Conservation (phyloP, 306 rosid species). For the Urtica urens region DNA sequence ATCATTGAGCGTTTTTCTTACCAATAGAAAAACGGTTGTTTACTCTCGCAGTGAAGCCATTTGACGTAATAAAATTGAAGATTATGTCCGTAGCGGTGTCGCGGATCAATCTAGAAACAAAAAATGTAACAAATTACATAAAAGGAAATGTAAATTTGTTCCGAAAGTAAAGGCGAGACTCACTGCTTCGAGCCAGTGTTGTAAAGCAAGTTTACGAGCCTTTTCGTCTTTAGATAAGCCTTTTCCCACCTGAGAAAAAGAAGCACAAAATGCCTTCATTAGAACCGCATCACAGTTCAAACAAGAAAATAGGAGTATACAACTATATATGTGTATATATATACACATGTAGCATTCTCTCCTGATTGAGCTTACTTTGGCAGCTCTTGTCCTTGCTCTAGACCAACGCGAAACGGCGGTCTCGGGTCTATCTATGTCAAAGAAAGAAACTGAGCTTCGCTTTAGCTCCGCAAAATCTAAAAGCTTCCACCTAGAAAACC, state of each 20-base stretch:
- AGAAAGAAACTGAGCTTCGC: conserved; percentile 74
- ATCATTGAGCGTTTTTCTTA: conserved; percentile 17
- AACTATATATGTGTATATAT: neutral
- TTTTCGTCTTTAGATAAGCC: conserved; percentile 71
- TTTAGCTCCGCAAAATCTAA: conserved; percentile 77
- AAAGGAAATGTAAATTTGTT: neutral
- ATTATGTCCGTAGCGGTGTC: conserved; percentile 92
- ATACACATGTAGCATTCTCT: neutral
- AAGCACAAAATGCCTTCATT: conserved; percentile 2
- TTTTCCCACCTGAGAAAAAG: conserved; percentile 55
- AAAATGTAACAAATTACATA: neutral
- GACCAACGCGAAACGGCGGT: conserved; percentile 73
- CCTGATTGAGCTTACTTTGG: conserved; percentile 41
- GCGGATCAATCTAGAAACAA: conserved; percentile 51
- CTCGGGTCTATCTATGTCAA: conserved; percentile 64
- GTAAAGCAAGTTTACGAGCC: conserved; percentile 81
- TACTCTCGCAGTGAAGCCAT: conserved; percentile 76
- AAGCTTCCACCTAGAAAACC: conserved; percentile 59
- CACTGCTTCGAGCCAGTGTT: conserved; percentile 95
- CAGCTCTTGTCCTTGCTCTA: conserved; percentile 70
- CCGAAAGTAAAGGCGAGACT: conserved; percentile 19
- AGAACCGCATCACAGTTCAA: conserved; percentile 8
- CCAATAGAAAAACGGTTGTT: conserved; percentile 86
- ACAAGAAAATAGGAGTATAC: neutral
- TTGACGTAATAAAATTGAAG: conserved; percentile 71